Conservation (phyloP, 176 grass and related monocot genomes). For the Musa itinerans region DNA sequence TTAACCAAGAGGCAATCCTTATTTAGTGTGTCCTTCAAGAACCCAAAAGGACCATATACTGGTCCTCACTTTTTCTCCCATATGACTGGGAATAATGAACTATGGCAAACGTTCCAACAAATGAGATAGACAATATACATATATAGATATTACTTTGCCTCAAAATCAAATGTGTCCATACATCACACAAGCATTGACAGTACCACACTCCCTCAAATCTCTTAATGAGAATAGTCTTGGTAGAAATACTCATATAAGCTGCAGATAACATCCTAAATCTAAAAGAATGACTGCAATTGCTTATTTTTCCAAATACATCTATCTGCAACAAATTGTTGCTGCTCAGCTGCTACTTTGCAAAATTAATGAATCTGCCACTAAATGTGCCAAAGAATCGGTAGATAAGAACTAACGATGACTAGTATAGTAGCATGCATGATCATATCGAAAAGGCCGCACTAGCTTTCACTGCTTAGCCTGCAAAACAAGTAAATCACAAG, state of each 20-base stretch:
- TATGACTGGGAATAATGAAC: background rate
- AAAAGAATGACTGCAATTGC: background rate
- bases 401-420: background rate
- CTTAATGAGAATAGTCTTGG: no score
- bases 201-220: no score
- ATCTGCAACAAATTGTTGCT: background rate
- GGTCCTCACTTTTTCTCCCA: no score
- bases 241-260: no score
- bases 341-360: background rate
- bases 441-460: no score
- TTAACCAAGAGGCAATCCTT: no score
- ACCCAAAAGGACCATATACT: no score
- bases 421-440: no score
- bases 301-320: background rate
- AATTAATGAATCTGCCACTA: background rate
- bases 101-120: background rate
- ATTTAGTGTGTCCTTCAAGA: no score
- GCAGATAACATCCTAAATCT: no score
- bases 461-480: slow-evolving; percentile 8
- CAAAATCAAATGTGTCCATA: background rate
- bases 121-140: background rate
- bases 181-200: no score
- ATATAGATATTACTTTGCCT: background rate
- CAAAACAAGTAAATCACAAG: background rate
- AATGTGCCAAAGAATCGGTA: background rate